Base-by-base conservation (phyloP, 371 early-diverging fungal genomes). In the Mortierella sp. region DNA sequence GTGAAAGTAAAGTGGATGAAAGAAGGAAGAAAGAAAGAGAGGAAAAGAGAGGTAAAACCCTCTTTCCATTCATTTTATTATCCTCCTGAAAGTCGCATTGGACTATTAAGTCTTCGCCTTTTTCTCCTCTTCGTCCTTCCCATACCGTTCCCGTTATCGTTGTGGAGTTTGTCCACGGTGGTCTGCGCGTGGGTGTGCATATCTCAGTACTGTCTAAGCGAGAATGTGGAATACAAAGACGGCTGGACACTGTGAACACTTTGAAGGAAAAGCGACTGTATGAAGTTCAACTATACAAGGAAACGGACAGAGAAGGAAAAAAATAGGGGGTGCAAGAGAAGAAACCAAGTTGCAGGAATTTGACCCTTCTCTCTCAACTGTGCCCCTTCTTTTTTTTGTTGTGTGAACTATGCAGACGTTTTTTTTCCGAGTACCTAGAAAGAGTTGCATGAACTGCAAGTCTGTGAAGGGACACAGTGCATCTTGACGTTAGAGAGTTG, bases 371-470 rank as follows among this genome's bases (percentile, higher is more conserved):
- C 8, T 22, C n/a, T 53, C 31, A 34, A 11, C 31, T 58, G 8
- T 58, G 19, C 34, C 31, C 61, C 34, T 16, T n/a, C 37, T 31
- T 34, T 58, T 8, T 22, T 22, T 22, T 8, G 37, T 58, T 58
- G n/a, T n/a, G n/a, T n/a, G n/a, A n/a, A 8, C 53, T 22, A 53
- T n/a, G n/a, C 24, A 53, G 53, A 47, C 31, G 66, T 24, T 66
- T 44, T 31, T 65, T 29, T 45, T 31, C 13, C 19, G 22, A 47
- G 16, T 41, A 26, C n/a, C n/a, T 29, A 19, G 9, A 22, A 26
- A 66, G 22, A 47, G 45, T 29, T 66, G 66, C 66, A 66, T 66
- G 47, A 66, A 66, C 44, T 45, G n/a, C n/a, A n/a, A n/a, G n/a
- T n/a, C n/a, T n/a, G 9, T 44, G 31, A 47, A 11, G 24, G 19